Conservation (phyloP, 257 asterid genomes). For the Solanum piurae region DNA sequence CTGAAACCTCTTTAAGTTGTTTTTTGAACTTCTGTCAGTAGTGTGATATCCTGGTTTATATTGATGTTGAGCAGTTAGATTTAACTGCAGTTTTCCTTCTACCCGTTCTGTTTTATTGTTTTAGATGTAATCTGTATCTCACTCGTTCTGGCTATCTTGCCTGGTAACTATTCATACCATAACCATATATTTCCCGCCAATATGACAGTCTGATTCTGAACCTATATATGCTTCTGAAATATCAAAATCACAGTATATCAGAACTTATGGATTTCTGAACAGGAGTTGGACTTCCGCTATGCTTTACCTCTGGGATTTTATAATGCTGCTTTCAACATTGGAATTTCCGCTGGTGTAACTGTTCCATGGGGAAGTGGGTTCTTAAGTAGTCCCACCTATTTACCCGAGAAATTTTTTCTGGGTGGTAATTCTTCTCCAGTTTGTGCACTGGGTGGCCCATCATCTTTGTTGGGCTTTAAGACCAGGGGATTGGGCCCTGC, state of each 20-base stretch:
- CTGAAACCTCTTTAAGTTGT: neutral
- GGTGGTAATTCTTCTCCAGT: conserved; percentile 84
- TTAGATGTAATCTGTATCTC: neutral
- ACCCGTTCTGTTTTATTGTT: neutral
- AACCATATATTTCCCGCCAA: neutral
- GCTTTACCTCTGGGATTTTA: conserved; percentile 83
- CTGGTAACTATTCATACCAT: neutral
- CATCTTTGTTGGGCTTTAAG: conserved; percentile 85
- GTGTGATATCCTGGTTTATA: neutral
- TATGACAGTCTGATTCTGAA: neutral
- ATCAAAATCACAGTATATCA: neutral
- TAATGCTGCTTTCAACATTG: conserved; percentile 66
- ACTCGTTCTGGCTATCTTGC: neutral
- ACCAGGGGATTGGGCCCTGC: conserved; percentile 89
- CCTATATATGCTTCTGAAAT: conserved; percentile 4
- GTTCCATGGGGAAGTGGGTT: conserved; percentile 84
- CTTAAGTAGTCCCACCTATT: conserved; percentile 40
- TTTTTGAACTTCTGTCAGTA: neutral
- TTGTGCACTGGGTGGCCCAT: conserved; percentile 76
- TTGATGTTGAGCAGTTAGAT: neutral
- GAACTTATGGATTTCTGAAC: conserved; percentile 8
- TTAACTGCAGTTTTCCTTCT: neutral
- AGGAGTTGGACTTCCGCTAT: conserved; percentile 88
- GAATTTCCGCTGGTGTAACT: conserved; percentile 62
- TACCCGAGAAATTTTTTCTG: conserved; percentile 85